Evolutionary conservation across 768 basidiomycete species (phyloP).

Genomic region (Lactarius hatsudake): DNA sequence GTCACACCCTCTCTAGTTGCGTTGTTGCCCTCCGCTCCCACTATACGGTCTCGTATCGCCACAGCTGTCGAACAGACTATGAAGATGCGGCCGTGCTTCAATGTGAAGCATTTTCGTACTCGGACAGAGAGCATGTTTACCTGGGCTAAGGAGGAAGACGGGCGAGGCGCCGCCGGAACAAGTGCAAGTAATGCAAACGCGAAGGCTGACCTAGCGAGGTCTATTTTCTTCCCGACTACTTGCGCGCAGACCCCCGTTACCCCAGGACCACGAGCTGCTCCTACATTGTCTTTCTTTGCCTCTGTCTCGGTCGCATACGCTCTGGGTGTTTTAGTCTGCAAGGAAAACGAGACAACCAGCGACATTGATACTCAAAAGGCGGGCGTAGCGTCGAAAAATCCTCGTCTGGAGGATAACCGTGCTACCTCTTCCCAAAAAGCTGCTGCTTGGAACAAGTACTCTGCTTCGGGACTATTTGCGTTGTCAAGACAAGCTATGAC

Average conservation of each 20-base stretch:
- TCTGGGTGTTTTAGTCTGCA: slow-evolving; percentile 24
- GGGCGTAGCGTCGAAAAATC: slow-evolving; percentile 15
- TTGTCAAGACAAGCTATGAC: slow-evolving; percentile 49
- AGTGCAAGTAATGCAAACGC: slow-evolving; percentile 7
- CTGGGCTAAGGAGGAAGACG: slow-evolving; percentile 39
- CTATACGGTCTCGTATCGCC: slow-evolving; percentile 39
- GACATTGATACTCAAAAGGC: slow-evolving; percentile 18
- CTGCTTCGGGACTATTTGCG: slow-evolving; percentile 40
- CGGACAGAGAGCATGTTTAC: slow-evolving; percentile 46
- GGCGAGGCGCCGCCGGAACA: slow-evolving; percentile 9
- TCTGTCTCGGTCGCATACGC: slow-evolving; percentile 26
- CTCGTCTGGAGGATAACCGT: slow-evolving; percentile 25
- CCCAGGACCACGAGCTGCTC: slow-evolving; percentile 5
- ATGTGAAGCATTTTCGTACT: slow-evolving; percentile 45
- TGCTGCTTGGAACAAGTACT: slow-evolving; percentile 21
- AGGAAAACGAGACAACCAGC: slow-evolving; percentile 23
- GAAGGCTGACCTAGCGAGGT: slow-evolving; percentile 26
- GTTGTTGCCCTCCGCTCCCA: slow-evolving; percentile 41
- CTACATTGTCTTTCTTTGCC: slow-evolving; percentile 29
- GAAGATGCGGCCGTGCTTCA: slow-evolving; percentile 50
- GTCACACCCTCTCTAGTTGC: slow-evolving; percentile 42
- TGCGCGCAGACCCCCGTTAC: background rate
- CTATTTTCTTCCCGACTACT: slow-evolving; percentile 22
- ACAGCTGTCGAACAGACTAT: slow-evolving; percentile 42
- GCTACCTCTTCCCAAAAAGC: slow-evolving; percentile 13